A percentile compares a stretch with the other conserved stretches of the same genome.
Conservation (phyloP, 2,329 filamentous ascomycete species). For the Aureobasidium mangrovei region DNA sequence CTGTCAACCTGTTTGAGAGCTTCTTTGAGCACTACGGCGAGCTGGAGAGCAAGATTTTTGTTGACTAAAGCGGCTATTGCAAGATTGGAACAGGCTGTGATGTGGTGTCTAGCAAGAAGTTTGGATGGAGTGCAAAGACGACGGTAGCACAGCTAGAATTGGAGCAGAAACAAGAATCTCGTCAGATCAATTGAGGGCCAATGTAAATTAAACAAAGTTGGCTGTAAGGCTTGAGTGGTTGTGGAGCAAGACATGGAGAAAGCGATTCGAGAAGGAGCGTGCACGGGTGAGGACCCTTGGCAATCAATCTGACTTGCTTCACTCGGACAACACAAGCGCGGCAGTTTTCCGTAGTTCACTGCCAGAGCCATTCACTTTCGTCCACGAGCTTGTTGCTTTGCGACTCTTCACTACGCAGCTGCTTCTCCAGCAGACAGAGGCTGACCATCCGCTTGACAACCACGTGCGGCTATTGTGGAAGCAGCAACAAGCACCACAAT, state of each 20-base stretch:
- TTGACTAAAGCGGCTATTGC: slow-evolving; percentile 10
- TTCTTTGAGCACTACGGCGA: slow-evolving; percentile 82
- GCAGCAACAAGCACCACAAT: slow-evolving; percentile 2
- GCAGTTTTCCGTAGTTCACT: not conserved
- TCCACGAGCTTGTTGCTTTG: not conserved
- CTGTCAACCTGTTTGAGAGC: slow-evolving; percentile 73
- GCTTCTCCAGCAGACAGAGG: too few species aligned
- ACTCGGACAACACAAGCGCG: slow-evolving; percentile 3
- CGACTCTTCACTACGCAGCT: not conserved
- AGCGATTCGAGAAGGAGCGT: not conserved
- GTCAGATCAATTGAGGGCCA: too few species aligned
- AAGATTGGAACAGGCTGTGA: too few species aligned
- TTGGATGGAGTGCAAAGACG: too few species aligned
- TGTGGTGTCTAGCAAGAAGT: too few species aligned
- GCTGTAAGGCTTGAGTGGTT: not conserved
- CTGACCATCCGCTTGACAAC: not conserved
- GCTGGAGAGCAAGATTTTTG: slow-evolving; percentile 46
- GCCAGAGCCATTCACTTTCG: not conserved
- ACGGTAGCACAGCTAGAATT: too few species aligned
- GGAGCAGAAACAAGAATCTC: too few species aligned
- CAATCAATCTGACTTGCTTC: not conserved
- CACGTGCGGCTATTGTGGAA: not conserved
- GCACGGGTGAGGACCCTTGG: slow-evolving; percentile 4
- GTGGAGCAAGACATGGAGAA: not conserved
- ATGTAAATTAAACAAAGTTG: too few species aligned